A percentile compares a stretch with the other conserved stretches of the same genome.
Conservation (phyloP, 306 rosid species). For the Aeschynomene evenia region DNA sequence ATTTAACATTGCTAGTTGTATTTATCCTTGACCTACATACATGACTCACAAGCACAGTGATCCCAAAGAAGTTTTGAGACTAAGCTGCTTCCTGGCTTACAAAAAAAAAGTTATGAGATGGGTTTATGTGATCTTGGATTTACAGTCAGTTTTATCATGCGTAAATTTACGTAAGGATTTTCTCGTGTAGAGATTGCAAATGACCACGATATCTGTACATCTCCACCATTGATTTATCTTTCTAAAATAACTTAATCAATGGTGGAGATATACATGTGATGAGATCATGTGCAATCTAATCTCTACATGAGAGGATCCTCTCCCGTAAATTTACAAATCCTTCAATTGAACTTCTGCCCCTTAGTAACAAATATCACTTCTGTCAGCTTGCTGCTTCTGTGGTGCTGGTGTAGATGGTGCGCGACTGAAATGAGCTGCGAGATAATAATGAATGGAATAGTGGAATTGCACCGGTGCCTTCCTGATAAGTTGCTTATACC, state of each 20-base stretch:
- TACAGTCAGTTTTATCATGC: neutral
- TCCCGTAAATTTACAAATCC: no score
- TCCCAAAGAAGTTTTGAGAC: neutral
- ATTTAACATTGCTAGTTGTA: constrained; percentile 1
- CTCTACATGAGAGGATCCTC: no score
- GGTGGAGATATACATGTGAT: no score
- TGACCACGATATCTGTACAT: no score
- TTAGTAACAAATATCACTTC: neutral
- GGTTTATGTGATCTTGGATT: constrained; percentile 1
- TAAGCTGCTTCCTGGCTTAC: neutral
- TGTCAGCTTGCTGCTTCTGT: constrained; percentile 35
- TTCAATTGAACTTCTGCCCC: constrained; percentile 9
- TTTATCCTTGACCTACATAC: constrained; percentile 8
- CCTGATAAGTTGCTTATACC: constrained; percentile 17
- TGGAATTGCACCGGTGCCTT: constrained; percentile 15
- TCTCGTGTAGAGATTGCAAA: no score
- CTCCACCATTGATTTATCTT: no score
- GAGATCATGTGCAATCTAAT: no score
- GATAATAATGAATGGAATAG: constrained; percentile 26
- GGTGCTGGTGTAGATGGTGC: constrained; percentile 17
- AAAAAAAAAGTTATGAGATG: neutral
- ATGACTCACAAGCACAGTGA: neutral
- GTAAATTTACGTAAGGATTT: no score
- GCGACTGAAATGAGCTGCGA: constrained; percentile 19
- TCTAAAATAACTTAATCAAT: no score